Conservation (phyloP, 805 yeast genomes). For the Lipomyces starkeyi region DNA sequence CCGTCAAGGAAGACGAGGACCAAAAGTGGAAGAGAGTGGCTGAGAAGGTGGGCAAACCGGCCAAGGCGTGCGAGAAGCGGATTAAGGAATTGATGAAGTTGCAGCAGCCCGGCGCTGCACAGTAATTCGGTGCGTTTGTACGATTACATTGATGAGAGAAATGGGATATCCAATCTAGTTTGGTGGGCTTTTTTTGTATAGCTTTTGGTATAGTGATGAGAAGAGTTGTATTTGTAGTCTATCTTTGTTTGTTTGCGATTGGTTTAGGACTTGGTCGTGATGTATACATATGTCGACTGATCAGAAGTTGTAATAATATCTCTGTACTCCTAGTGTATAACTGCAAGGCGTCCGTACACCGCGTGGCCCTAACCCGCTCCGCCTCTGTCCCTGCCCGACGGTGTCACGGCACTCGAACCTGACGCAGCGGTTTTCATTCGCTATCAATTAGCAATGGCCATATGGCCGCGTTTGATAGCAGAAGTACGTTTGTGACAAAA, state of each 20-base stretch:
- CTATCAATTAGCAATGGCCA: too few species aligned
- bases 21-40: conserved; percentile 41
- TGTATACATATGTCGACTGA: background rate
- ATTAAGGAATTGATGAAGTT: conserved; percentile 34
- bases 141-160: background rate
- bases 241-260: background rate
- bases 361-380: background rate
- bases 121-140: background rate
- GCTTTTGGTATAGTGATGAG: background rate
- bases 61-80: conserved; percentile 41
- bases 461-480: too few species aligned
- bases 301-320: too few species aligned
- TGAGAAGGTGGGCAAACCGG: conserved; percentile 41
- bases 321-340: too few species aligned
- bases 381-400: too few species aligned
- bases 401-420: too few species aligned
- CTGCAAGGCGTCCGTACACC: too few species aligned
- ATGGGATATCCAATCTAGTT: too few species aligned
- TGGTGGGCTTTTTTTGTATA: background rate
- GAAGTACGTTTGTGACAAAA: conserved; percentile 39
- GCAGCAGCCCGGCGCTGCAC: conserved; percentile 1
- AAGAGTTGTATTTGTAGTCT: background rate
- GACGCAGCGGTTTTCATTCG: too few species aligned
- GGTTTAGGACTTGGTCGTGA: background rate
- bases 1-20: conserved; percentile 40